phyloP scores from a whole-genome alignment of 2,329 filamentous ascomycete genomes.

The Fusarium nurragi region DNA sequence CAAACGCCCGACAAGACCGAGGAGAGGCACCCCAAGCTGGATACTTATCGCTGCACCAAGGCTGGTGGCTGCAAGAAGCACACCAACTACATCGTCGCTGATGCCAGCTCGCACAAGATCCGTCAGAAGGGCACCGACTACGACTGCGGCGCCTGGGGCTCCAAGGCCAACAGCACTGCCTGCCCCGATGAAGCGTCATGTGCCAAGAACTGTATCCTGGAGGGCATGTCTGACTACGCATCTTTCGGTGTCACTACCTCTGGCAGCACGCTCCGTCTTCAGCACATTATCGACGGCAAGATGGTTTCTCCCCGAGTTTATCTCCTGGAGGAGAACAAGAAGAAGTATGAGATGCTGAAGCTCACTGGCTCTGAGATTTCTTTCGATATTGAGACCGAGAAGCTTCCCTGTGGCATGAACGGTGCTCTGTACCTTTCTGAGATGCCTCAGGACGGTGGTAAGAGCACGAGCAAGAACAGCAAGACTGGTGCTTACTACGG shows the following conservation, averaged over 20 bases:
- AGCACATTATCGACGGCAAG: conserved; percentile 27
- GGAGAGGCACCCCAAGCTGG: conserved; percentile 61
- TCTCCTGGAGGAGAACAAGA: conserved; percentile 62
- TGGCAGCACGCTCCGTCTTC: conserved; percentile 45
- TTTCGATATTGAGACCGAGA: conserved; percentile 73
- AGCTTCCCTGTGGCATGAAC: conserved; percentile 73
- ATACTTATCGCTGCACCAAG: conserved; percentile 63
- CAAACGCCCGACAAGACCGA: conserved; percentile 52
- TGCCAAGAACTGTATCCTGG: conserved; percentile 63
- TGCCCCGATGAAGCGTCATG: conserved; percentile 62
- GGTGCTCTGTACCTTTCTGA: conserved; percentile 70
- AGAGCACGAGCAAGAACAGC: conserved; percentile 57
- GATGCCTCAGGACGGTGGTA: conserved; percentile 67
- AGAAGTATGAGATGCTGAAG: conserved; percentile 68
- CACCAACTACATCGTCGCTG: conserved; percentile 60
- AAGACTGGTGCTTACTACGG: conserved; percentile 68
- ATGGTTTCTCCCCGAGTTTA: conserved; percentile 61
- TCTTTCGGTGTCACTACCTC: conserved; percentile 57
- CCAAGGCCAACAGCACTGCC: conserved; percentile 51
- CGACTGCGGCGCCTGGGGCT: conserved; percentile 41
- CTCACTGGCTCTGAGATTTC: conserved; percentile 70
- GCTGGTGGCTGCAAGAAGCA: conserved; percentile 58
- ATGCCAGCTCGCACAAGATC: conserved; percentile 58
- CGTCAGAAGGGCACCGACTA: conserved; percentile 52
- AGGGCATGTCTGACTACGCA: conserved; percentile 56